phyloP scores from a whole-genome alignment of 805 yeast species.

The Candida cerambycidarum region DNA sequence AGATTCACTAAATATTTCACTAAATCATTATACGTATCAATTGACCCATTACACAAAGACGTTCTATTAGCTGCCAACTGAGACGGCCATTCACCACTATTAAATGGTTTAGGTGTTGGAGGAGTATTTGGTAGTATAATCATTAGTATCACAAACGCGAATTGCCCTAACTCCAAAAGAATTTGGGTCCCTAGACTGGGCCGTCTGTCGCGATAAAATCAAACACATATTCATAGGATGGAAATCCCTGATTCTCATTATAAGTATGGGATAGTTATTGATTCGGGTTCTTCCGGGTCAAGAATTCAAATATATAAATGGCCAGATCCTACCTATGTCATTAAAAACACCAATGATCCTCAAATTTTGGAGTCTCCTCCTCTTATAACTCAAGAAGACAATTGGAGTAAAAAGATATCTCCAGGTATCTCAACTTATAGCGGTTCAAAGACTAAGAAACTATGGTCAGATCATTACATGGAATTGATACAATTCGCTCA shows the following conservation, averaged over 20 bases:
- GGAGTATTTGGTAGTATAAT: conserved; percentile 17
- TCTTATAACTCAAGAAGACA: conserved; percentile 55
- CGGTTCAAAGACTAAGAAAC: conserved; percentile 44
- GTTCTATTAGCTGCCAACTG: conserved; percentile 11
- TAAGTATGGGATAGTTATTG: conserved; percentile 83
- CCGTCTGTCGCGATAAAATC: no score
- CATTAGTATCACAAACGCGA: conserved; percentile 8
- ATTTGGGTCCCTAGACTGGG: no score
- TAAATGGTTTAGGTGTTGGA: conserved; percentile 6
- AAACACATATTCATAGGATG: no score
- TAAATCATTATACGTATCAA: conserved; percentile 16
- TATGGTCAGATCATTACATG: conserved; percentile 73
- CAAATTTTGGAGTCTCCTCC: conserved; percentile 60
- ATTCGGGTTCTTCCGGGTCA: conserved; percentile 96
- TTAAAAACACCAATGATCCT: conserved; percentile 24
- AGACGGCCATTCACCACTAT: conserved; percentile 4
- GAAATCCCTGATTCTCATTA: conserved; percentile 15
- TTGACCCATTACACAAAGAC: conserved; percentile 5
- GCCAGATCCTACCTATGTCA: conserved; percentile 47
- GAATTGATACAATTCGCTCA: conserved; percentile 69
- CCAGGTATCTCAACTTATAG: conserved; percentile 82
- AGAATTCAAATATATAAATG: conserved; percentile 81
- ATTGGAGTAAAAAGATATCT: conserved; percentile 69
- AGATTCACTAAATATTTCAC: conserved; percentile 30
- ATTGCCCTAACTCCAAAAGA: not conserved